These are phyloP conservation scores for Solanum hybrid DNA, from an alignment of 305 asterid genomes.

Conservation along the genomic window DNA sequence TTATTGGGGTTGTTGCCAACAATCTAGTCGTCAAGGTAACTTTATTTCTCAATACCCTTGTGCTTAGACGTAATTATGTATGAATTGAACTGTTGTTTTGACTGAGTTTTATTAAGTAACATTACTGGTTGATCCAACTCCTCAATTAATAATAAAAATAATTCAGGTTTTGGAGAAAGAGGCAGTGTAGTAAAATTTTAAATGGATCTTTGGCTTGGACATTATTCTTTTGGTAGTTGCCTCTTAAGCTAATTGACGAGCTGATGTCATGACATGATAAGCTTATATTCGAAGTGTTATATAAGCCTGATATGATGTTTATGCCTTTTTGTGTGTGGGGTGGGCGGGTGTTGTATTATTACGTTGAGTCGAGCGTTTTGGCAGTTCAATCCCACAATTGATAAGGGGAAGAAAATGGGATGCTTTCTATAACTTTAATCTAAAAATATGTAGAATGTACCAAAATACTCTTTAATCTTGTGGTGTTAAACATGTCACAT, in stretches of 20 bases:
- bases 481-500: neutral
- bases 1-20: constrained; percentile 73
- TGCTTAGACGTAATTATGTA: neutral
- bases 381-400: neutral
- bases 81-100: neutral
- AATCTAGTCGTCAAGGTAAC: constrained; percentile 84
- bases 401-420: neutral
- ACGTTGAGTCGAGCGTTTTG: neutral
- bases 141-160: neutral
- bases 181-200: neutral
- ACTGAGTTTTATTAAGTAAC: neutral
- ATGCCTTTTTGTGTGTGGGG: neutral
- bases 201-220: neutral
- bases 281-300: neutral
- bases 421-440: neutral
- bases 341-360: neutral
- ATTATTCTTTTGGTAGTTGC: neutral
- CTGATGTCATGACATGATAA: neutral
- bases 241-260: neutral
- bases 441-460: neutral
- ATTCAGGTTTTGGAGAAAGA: neutral
- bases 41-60: neutral
- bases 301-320: neutral
- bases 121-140: neutral
- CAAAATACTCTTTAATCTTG: neutral